A percentile compares a stretch with the other conserved stretches of the same genome.
Conservation (phyloP, 257 asterid species). For the Rauvolfia tetraphylla region DNA sequence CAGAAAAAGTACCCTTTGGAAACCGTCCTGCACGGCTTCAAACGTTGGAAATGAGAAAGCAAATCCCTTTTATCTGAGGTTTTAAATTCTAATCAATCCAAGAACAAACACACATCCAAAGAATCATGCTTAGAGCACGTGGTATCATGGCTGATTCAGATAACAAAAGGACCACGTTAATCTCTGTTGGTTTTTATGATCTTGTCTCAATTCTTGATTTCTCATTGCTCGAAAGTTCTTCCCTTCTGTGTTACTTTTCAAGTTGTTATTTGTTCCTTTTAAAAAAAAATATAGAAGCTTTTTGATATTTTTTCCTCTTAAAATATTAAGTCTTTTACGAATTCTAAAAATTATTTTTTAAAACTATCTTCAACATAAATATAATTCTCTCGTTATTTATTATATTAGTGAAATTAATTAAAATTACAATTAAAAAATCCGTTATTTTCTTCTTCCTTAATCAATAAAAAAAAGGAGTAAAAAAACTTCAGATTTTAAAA, state of each 20-base stretch:
- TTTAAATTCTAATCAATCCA: neutral
- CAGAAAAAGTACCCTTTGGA: neutral
- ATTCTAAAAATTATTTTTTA: too few species aligned
- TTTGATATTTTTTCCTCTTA: too few species aligned
- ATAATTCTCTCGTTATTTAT: too few species aligned
- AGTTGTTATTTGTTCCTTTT: neutral
- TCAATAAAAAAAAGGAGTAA: too few species aligned
- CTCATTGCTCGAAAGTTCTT: neutral
- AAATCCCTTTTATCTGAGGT: neutral
- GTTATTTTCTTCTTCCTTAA: too few species aligned
- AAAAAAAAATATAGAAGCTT: too few species aligned
- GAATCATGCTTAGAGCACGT: constrained; percentile 25
- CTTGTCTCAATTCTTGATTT: constrained; percentile 18
- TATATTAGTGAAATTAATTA: too few species aligned
- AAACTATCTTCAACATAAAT: too few species aligned
- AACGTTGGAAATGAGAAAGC: neutral
- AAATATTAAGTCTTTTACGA: too few species aligned
- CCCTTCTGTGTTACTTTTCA: neutral
- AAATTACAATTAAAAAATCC: too few species aligned
- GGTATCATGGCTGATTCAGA: constrained; percentile 17
- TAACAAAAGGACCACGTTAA: constrained; percentile 10
- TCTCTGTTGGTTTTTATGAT: constrained; percentile 15
- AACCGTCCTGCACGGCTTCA: neutral
- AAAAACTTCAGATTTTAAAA: too few species aligned
- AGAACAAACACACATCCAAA: neutral